phyloP scores from a whole-genome alignment of 202 grass and related monocot genomes.

The Zoysia matrella region DNA sequence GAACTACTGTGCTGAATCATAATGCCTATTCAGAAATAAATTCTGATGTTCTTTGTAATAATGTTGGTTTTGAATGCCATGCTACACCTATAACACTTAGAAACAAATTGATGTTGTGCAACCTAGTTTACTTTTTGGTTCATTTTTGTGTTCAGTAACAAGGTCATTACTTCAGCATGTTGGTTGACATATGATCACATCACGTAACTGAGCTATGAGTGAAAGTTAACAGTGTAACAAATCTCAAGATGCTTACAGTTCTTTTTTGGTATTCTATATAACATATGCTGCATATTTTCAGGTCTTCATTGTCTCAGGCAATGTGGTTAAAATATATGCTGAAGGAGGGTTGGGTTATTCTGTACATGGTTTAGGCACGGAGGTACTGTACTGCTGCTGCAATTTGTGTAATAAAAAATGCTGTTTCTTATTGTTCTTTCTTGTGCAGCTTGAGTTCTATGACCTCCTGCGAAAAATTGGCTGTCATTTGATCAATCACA shows the following conservation, averaged over 20 bases:
- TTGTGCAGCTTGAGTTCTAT: conserved; percentile 89
- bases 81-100: neutral
- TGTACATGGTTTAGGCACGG: conserved; percentile 83
- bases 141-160: conserved; percentile 12
- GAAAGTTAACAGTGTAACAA: conserved; percentile 5
- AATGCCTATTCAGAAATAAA: conserved; percentile 11
- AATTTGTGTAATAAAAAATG: conserved; percentile 8
- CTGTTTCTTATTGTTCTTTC: conserved; percentile 26
- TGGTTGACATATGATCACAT: conserved; percentile 20
- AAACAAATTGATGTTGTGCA: conserved; percentile 29
- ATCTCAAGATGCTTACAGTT: conserved; percentile 12
- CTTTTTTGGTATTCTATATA: conserved; percentile 19
- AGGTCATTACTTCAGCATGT: conserved; percentile 13
- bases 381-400: conserved; percentile 58
- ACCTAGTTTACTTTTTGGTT: conserved; percentile 11
- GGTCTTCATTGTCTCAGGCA: conserved; percentile 87
- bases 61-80: conserved; percentile 16
- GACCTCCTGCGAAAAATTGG: conserved; percentile 63
- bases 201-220: conserved; percentile 11
- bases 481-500: conserved; percentile 77
- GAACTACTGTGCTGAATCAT: conserved; percentile 24
- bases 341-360: conserved; percentile 79
- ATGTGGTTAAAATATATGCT: conserved; percentile 89
- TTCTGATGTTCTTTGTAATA: neutral
- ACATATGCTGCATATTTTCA: conserved; percentile 47